These are phyloP conservation scores for Eimeria praecox DNA, from an alignment of 169 alveolate genomes.

Conservation along the genomic window DNA sequence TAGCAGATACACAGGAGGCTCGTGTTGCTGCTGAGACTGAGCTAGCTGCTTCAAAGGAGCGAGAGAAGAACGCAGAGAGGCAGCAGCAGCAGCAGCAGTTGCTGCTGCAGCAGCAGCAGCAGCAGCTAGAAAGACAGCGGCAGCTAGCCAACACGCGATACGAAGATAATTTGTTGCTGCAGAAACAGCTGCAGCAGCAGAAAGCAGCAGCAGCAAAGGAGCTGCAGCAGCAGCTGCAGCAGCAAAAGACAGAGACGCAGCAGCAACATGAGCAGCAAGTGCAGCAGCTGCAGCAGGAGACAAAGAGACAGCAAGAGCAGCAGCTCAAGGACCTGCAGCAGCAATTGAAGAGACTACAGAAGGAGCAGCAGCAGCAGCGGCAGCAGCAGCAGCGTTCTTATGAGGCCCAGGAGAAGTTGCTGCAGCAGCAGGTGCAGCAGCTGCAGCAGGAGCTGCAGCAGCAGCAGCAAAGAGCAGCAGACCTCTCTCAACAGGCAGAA, in stretches of 20 bases:
- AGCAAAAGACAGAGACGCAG: conserved; percentile 28
- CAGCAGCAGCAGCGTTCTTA: conserved; percentile 39
- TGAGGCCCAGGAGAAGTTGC: conserved; percentile 22
- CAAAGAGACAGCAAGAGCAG: neutral
- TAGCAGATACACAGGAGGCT: conserved; percentile 3
- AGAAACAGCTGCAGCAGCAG: conserved; percentile 71
- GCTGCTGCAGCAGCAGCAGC: conserved; percentile 65
- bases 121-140: conserved; percentile 63
- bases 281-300: conserved; percentile 62
- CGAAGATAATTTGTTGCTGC: conserved; percentile 43
- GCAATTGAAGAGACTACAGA: neutral
- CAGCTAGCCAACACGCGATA: conserved; percentile 58
- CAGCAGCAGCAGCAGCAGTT: conserved; percentile 74
- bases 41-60: conserved; percentile 9
- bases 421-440: conserved; percentile 44
- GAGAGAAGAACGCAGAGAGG: conserved; percentile 44
- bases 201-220: conserved; percentile 62
- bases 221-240: conserved; percentile 64
- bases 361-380: conserved; percentile 15
- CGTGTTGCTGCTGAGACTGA: conserved; percentile 57
- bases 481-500: conserved; percentile 39
- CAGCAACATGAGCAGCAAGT: conserved; percentile 41
- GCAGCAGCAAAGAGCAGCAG: conserved; percentile 37
- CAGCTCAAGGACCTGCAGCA: conserved; percentile 44
- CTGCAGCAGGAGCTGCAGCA: conserved; percentile 56